A percentile compares a stretch with the other conserved stretches of the same genome.
phyloP scores from a whole-genome alignment of 495 filamentous ascomycete species.

The Extremus antarcticus region DNA sequence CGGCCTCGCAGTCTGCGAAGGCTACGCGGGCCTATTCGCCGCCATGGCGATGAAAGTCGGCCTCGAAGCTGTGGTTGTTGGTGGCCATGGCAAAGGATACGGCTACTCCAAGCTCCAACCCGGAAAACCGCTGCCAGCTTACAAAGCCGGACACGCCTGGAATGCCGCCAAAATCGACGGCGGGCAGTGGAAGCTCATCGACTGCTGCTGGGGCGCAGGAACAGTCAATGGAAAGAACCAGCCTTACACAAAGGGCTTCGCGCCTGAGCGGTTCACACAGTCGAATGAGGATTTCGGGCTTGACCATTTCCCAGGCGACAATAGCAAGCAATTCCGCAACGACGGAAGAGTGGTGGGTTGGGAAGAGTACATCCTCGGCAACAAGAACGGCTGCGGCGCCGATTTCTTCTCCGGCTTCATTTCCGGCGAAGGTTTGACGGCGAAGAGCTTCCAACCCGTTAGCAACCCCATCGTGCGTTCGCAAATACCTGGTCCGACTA shows the following conservation, averaged over 20 bases:
- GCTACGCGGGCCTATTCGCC: slow-evolving; percentile 77
- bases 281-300: slow-evolving; percentile 73
- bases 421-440: slow-evolving; percentile 52
- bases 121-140: slow-evolving; percentile 48
- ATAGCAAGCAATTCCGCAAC: slow-evolving; percentile 54
- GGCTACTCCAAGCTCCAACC: slow-evolving; percentile 48
- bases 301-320: slow-evolving; percentile 64
- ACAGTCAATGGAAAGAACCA: slow-evolving; percentile 36
- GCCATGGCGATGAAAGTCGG: slow-evolving; percentile 64
- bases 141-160: slow-evolving; percentile 69
- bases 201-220: slow-evolving; percentile 89
- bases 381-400: slow-evolving; percentile 33
- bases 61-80: slow-evolving; percentile 55
- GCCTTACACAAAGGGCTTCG: slow-evolving; percentile 58
- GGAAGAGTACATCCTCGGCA: slow-evolving; percentile 67
- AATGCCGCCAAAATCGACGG: slow-evolving; percentile 80
- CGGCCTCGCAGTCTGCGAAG: slow-evolving; percentile 81
- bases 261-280: slow-evolving; percentile 59
- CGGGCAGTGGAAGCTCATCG: slow-evolving; percentile 82
- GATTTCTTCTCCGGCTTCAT: slow-evolving; percentile 41
- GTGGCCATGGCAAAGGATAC: slow-evolving; percentile 81
- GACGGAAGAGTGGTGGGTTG: slow-evolving; percentile 50
- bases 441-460: slow-evolving; percentile 49
- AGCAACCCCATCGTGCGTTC: slow-evolving; percentile 46
- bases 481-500: slow-evolving; percentile 32